These are phyloP conservation scores for Exophiala dermatitidis DNA, from an alignment of 2,329 filamentous ascomycete species.

Conservation along the genomic window DNA sequence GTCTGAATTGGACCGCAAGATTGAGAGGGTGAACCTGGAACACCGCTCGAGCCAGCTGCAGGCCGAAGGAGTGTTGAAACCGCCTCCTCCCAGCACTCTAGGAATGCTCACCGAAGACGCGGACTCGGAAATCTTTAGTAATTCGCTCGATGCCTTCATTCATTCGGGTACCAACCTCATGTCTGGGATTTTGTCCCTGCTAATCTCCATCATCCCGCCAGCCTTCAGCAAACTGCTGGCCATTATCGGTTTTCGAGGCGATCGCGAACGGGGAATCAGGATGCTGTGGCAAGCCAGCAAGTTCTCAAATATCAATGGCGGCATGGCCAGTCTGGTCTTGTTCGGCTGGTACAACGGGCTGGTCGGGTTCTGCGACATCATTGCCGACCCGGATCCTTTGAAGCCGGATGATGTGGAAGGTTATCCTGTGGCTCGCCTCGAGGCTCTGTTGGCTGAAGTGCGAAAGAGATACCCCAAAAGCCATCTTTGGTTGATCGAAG, in stretches of 20 bases:
- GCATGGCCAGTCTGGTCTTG: conserved; percentile 68
- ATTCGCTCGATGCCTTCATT: conserved; percentile 78
- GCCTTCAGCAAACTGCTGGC: conserved; percentile 79
- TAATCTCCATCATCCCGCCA: conserved; percentile 90
- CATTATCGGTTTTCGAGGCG: conserved; percentile 84
- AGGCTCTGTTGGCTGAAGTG: conserved; percentile 64
- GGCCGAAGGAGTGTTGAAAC: conserved; percentile 12
- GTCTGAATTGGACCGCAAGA: conserved; percentile 20
- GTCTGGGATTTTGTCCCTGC: conserved; percentile 74
- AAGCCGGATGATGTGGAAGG: conserved; percentile 56
- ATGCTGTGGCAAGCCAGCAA: conserved; percentile 88
- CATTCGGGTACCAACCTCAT: conserved; percentile 85
- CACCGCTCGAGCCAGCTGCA: conserved; percentile 11
- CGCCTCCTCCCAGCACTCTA: conserved; percentile 13
- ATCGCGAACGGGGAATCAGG: conserved; percentile 70
- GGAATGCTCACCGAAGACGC: conserved; percentile 43
- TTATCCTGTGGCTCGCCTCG: conserved; percentile 64
- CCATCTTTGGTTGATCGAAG: conserved; percentile 79
- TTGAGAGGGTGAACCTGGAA: conserved; percentile 17
- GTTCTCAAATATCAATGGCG: conserved; percentile 86
- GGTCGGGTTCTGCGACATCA: conserved; percentile 79
- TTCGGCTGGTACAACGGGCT: conserved; percentile 85
- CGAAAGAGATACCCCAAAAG: conserved; percentile 70
- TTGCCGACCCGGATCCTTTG: conserved; percentile 48
- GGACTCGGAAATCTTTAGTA: conserved; percentile 59